phyloP scores from a whole-genome alignment of 2,329 filamentous ascomycete species.

The Rhinocladiella similis region DNA sequence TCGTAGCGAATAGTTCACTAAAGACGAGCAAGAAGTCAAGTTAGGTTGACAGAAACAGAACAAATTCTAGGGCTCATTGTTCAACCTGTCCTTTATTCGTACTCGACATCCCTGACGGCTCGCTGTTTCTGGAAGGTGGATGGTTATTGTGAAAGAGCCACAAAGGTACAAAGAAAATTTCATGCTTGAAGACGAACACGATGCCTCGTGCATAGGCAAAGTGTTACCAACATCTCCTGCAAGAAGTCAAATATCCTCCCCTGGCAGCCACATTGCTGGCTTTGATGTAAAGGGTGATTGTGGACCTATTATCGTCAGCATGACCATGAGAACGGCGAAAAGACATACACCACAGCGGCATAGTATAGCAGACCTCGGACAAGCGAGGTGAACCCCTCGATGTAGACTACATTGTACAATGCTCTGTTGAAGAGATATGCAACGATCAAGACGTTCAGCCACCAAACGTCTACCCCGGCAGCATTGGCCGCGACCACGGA shows the following conservation, averaged over 20 bases:
- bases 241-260: background rate
- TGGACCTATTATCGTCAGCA: background rate
- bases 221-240: background rate
- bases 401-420: background rate
- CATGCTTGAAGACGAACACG: background rate
- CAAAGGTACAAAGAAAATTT: background rate
- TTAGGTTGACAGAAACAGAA: background rate
- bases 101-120: background rate
- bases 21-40: background rate
- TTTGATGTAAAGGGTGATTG: constrained; percentile 4
- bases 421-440: constrained; percentile 2
- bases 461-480: background rate
- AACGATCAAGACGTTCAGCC: constrained; percentile 1
- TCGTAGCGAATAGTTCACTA: background rate
- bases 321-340: background rate
- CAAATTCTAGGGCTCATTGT: constrained; percentile 1
- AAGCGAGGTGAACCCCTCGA: background rate
- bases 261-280: constrained; percentile 5
- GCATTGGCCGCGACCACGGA: constrained; percentile 40
- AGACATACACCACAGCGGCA: constrained; percentile 1
- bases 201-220: background rate
- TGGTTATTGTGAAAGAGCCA: background rate
- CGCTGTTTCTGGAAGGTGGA: background rate
- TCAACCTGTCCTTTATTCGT: constrained; percentile 1
- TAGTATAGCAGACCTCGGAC: background rate